phyloP scores from a whole-genome alignment of 306 rosid genomes.

The Vicia faba region DNA sequence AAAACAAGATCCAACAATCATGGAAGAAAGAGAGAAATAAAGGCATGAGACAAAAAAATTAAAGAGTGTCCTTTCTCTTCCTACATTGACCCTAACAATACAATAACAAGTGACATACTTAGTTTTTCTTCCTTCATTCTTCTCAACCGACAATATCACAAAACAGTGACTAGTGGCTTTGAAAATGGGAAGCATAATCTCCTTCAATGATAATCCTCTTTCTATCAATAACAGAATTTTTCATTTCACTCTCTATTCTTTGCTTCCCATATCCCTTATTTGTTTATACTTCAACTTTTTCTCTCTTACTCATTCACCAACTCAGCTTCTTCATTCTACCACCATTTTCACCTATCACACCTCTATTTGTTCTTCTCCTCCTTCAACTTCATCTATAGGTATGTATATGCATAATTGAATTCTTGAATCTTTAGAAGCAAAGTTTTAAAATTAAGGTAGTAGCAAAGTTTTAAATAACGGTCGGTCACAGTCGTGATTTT shows the following conservation, averaged over 20 bases:
- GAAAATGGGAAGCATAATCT: slow-evolving; percentile 51
- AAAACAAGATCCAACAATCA: not conserved
- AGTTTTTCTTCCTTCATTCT: not conserved
- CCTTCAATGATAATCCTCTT: slow-evolving; percentile 44
- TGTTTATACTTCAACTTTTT: slow-evolving; percentile 49
- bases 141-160: slow-evolving; percentile 31
- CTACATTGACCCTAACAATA: not conserved
- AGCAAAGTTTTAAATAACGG: too few relatives aligned
- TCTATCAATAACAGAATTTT: slow-evolving; percentile 46
- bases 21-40: not conserved
- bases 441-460: not conserved
- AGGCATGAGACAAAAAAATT: not conserved
- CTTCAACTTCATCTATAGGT: slow-evolving; percentile 41
- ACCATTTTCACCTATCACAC: slow-evolving; percentile 35
- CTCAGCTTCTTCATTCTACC: slow-evolving; percentile 34
- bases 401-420: slow-evolving; percentile 11
- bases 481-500: too few relatives aligned
- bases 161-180: not conserved
- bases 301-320: slow-evolving; percentile 34
- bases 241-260: slow-evolving; percentile 43
- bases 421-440: not conserved
- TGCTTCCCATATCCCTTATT: slow-evolving; percentile 56
- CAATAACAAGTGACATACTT: not conserved
- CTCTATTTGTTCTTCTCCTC: slow-evolving; percentile 9
- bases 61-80: not conserved